A percentile compares a stretch with the other conserved stretches of the same genome.
Evolutionary conservation across 1,139 yeast genomes (phyloP).

Genomic region (Lodderomyces theae): DNA sequence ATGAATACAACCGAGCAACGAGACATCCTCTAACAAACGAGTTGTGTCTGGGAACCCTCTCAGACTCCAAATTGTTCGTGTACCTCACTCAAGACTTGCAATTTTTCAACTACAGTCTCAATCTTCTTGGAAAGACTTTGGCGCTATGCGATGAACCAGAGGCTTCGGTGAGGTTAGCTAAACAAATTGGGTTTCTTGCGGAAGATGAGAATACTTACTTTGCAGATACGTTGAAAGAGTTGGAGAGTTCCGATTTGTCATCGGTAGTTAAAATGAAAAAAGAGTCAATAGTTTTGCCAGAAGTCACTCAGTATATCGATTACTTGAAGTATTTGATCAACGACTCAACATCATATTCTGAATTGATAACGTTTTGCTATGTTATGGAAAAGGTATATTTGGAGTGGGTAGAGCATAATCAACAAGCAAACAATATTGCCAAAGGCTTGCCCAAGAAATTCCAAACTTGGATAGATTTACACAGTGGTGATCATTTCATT

Average conservation of each 20-base stretch:
- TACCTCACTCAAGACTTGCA: constrained; percentile 50
- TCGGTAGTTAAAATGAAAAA: constrained; percentile 16
- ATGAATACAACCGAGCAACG: constrained; percentile 23
- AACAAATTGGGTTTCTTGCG: constrained; percentile 51
- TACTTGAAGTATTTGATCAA: constrained; percentile 29
- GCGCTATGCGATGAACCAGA: constrained; percentile 40
- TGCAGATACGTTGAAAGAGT: constrained; percentile 28
- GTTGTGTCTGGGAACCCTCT: constrained; percentile 44
- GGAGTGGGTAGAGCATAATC: constrained; percentile 47
- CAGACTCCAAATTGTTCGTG: constrained; percentile 39
- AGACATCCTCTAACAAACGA: constrained; percentile 46
- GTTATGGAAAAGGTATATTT: constrained; percentile 52
- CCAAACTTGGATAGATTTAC: constrained; percentile 51
- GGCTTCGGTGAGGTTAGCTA: constrained; percentile 39
- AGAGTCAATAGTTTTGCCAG: constrained; percentile 24
- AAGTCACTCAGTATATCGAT: constrained; percentile 38
- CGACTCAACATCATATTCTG: constrained; percentile 34
- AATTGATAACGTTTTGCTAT: constrained; percentile 44
- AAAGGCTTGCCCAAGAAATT: constrained; percentile 39
- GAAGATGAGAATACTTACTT: constrained; percentile 51
- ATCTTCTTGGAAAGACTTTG: constrained; percentile 44
- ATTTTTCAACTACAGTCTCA: constrained; percentile 44
- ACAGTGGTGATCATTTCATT: constrained; percentile 46
- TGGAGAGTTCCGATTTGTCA: constrained; percentile 17
- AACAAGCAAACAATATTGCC: constrained; percentile 20